Evolutionary conservation across 2,329 filamentous ascomycete species (phyloP), one percentile per base, ranked within the genome.

Genomic region (Thelonectria olida): DNA sequence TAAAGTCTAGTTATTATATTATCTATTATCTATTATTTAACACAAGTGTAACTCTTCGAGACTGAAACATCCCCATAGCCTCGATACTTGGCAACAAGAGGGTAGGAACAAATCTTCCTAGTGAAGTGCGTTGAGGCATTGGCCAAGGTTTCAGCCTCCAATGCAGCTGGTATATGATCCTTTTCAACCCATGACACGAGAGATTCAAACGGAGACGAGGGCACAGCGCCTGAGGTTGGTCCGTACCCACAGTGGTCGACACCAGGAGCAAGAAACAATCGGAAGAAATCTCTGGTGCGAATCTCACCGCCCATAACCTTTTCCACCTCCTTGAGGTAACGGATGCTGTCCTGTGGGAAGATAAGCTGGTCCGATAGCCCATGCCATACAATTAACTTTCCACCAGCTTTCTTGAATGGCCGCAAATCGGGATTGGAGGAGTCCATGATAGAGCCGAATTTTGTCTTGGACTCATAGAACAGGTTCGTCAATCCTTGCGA

Each of bases 351-450:
- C 3, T 48, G 42, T 5, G 42, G 28, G 28, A 34, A 54, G 12
- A 62, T 58, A 5, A 62, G 2, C 15, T 58, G 41, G 27, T 62
- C 59, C 5, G 53, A 49, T 42, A 56, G 13, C 8, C 80, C 79
- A 61, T 82, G 80, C 67, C 75, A 81, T 28, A 78, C 70, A 13
- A 82, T 15, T 2, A 82, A 50, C 66, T 81, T 82, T 25, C 77
- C 77, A 9, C 80, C 80, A 2, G 67, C 67, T 7, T 61, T 61
- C 19, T 65, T 67, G 58, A 75, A 79, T 1, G 61, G 58, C 0
- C 65, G 48, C 1, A 78, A 55, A 13, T 72, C 72, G 44, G 74
- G 63, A 34, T 74, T 67, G 8, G 64, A 61, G 4, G 74, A 73
- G 22, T 69, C 69, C 8, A 63, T 54, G 6, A 63, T 48, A 2